phyloP scores from a whole-genome alignment of 2,329 filamentous ascomycete genomes.

The Ascomycota sp. region DNA sequence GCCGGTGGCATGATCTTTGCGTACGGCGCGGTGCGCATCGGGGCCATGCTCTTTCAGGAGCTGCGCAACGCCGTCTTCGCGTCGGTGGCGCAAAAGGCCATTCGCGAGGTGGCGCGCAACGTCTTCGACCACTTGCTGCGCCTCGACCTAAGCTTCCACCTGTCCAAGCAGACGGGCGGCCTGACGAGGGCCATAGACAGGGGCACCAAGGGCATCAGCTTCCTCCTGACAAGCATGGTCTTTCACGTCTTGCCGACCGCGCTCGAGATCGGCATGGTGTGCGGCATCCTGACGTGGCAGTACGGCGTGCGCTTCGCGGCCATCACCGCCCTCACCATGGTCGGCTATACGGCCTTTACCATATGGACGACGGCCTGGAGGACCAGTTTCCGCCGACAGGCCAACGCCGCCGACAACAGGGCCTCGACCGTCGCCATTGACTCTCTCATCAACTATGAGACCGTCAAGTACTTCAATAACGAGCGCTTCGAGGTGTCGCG shows the following conservation, averaged over 20 bases:
- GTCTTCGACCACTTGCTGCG: conserved; percentile 81
- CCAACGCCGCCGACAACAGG: conserved; percentile 89
- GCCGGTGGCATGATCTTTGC: conserved; percentile 86
- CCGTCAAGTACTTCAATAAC: conserved; percentile 99
- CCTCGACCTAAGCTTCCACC: conserved; percentile 82
- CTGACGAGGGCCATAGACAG: conserved; percentile 86
- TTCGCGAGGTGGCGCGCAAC: conserved; percentile 72
- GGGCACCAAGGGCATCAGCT: conserved; percentile 96
- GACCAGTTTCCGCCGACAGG: conserved; percentile 85
- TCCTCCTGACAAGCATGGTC: conserved; percentile 91
- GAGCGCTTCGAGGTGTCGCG: conserved; percentile 82
- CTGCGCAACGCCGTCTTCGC: conserved; percentile 91
- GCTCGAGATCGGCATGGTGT: conserved; percentile 86
- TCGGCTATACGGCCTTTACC: conserved; percentile 87
- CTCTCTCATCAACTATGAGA: conserved; percentile 95
- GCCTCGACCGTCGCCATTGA: conserved; percentile 91
- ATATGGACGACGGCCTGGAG: conserved; percentile 94
- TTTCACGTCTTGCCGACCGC: conserved; percentile 92
- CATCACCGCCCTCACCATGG: conserved; percentile 80
- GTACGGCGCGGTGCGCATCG: conserved; percentile 75
- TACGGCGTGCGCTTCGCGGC: conserved; percentile 83
- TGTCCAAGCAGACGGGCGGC: conserved; percentile 85
- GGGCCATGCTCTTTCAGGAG: conserved; percentile 80
- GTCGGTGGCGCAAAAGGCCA: conserved; percentile 90
- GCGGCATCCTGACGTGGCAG: conserved; percentile 88